Evolutionary conservation across 2,329 filamentous ascomycete species (phyloP).

Genomic region (Claviceps sp.): DNA sequence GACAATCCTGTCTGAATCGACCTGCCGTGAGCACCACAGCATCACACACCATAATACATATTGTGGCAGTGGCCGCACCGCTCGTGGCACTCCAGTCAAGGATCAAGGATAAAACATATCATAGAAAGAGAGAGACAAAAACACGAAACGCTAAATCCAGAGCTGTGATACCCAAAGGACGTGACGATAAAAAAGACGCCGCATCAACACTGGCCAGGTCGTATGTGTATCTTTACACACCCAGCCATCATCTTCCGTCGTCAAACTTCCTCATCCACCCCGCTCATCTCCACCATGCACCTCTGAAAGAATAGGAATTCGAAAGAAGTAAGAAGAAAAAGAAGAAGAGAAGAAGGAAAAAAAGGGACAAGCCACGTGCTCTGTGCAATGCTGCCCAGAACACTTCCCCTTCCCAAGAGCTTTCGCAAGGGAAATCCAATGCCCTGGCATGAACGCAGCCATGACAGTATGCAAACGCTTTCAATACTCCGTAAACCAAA

Average conservation of each 20-base stretch:
- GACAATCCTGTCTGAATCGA: too few relatives aligned
- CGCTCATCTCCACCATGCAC: too few relatives aligned
- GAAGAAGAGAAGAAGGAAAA: neutral
- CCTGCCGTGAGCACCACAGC: neutral
- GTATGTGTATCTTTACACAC: too few relatives aligned
- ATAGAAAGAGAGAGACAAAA: neutral
- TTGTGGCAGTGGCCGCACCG: too few relatives aligned
- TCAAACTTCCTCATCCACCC: too few relatives aligned
- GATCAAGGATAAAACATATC: neutral
- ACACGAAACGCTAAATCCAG: neutral
- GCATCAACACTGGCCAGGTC: too few relatives aligned
- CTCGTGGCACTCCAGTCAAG: neutral
- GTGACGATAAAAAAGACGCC: constrained; percentile 6
- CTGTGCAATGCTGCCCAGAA: neutral
- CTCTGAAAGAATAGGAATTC: constrained; percentile 12
- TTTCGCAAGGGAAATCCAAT: neutral
- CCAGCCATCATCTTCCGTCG: too few relatives aligned
- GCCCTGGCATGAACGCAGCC: constrained; percentile 1
- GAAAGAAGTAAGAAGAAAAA: neutral
- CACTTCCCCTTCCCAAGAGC: neutral
- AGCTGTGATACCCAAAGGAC: neutral
- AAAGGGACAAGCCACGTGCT: neutral
- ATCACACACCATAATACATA: neutral
- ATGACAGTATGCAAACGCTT: neutral
- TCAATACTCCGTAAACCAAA: too few relatives aligned